Evolutionary conservation across 1,139 yeast species (phyloP), one percentile per base, ranked within the genome.

Genomic region (Nakaseomyces nivariensis): DNA sequence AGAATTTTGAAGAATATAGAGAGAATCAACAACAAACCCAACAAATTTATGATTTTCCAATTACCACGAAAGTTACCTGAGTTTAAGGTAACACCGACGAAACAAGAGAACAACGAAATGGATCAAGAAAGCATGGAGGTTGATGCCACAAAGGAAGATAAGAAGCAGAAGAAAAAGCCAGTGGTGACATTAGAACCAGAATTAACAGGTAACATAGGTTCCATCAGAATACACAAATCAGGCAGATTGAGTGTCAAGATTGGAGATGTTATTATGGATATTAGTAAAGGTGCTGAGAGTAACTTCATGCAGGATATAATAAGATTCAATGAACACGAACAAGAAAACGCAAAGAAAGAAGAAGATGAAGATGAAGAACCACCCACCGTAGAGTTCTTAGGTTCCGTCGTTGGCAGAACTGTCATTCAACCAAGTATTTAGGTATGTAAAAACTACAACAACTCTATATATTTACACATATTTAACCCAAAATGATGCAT

Each of bases 271-370:
- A 72, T 75, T 13, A 75, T 89, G 75, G 85, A 82, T 53, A 80
- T 88, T 9, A 73, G 82, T 5, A 76, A 78, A 60, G 96, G 96
- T n/a, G 80, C 85, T 1, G 77, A 81, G 10, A 70, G 85, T 10
- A 75, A 77, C n/a, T 83, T 87, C 58, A 67, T 85, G 45, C 96
- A 89, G 63, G 92, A 87, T 56, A 72, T 87, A 26, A 81, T 84
- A 7, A 71, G 79, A n/a, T 59, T 87, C 32, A 79, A 81, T 46
- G 58, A 64, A 34, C 72, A 70, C 17, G 73, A 74, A 40, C 73
- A 72, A 24, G 74, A 71, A 33, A 34, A 42, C 10, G 24, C 13
- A 4, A 32, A 43, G 17, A 43, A n/a, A n/a, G 36, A 13, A 13
- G 46, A 43, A 32, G 72, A 69, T 22, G 72, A 74, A 41, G 73